Evolutionary conservation across 495 filamentous ascomycete species (phyloP).

Genomic region (Xylaria cubensis): DNA sequence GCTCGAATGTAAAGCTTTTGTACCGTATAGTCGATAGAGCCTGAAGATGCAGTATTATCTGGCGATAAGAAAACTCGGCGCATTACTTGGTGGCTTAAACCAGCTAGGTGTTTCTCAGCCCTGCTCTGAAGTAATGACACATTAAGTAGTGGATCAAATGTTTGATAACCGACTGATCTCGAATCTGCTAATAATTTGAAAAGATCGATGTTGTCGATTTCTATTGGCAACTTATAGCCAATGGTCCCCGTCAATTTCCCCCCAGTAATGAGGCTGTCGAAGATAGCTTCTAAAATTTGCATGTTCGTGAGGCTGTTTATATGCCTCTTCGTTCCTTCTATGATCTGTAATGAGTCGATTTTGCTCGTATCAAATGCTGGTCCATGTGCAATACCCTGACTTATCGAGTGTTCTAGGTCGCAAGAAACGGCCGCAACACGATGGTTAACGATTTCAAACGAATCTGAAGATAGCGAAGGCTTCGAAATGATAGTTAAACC

Average conservation of each 20-base stretch:
- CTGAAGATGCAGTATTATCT: background rate
- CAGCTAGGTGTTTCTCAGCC: background rate
- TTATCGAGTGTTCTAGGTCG: background rate
- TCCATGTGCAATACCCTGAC: background rate
- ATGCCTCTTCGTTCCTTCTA: background rate
- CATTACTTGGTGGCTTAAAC: background rate
- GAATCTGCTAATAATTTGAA: background rate
- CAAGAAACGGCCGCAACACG: slow-evolving; percentile 2
- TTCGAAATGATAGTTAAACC: no score
- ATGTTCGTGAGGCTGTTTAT: background rate
- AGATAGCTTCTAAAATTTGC: background rate
- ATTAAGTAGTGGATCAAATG: background rate
- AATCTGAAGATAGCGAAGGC: no score
- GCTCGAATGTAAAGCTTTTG: background rate
- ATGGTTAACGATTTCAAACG: no score
- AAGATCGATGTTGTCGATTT: background rate
- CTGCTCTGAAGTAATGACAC: background rate
- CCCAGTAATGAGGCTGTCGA: background rate
- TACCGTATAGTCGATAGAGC: background rate
- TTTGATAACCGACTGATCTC: background rate
- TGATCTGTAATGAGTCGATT: background rate
- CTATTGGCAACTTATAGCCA: no score
- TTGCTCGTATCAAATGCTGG: background rate
- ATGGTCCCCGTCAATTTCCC: no score
- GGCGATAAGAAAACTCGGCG: background rate